Conservation (phyloP, 495 filamentous ascomycete species). For the Hypoxylon lienhwacheense region DNA sequence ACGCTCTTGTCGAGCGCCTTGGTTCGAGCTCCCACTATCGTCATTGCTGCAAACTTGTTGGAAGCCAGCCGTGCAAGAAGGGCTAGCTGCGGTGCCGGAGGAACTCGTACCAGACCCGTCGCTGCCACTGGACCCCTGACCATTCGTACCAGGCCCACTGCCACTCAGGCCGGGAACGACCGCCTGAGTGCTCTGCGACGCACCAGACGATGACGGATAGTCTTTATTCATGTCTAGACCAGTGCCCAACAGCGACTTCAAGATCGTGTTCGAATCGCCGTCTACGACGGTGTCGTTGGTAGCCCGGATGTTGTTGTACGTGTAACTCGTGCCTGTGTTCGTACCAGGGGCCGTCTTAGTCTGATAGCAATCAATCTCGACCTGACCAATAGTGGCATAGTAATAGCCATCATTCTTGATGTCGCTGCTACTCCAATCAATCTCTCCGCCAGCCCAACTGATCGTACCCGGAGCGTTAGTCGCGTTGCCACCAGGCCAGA, state of each 20-base stretch:
- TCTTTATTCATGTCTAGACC: constrained; percentile 70
- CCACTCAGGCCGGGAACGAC: constrained; percentile 41
- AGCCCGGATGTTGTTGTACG: constrained; percentile 65
- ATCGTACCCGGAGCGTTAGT: constrained; percentile 84
- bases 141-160: constrained; percentile 38
- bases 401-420: constrained; percentile 87
- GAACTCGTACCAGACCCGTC: constrained; percentile 8
- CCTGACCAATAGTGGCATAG: constrained; percentile 76
- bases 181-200: constrained; percentile 23
- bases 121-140: constrained; percentile 32
- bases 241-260: constrained; percentile 75
- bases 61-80: constrained; percentile 42
- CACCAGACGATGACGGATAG: constrained; percentile 35
- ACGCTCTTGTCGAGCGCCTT: constrained; percentile 43
- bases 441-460: constrained; percentile 85
- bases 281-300: constrained; percentile 76
- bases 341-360: constrained; percentile 61
- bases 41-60: constrained; percentile 39
- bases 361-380: constrained; percentile 83
- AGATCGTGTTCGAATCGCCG: constrained; percentile 72
- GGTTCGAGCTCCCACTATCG: constrained; percentile 30
- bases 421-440: constrained; percentile 82
- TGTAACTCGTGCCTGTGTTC: constrained; percentile 69
- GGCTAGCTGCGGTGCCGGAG: constrained; percentile 6
- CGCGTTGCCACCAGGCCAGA: constrained; percentile 88